Evolutionary conservation across 306 rosid genomes (phyloP).

Genomic region (Phaseolus lunatus): DNA sequence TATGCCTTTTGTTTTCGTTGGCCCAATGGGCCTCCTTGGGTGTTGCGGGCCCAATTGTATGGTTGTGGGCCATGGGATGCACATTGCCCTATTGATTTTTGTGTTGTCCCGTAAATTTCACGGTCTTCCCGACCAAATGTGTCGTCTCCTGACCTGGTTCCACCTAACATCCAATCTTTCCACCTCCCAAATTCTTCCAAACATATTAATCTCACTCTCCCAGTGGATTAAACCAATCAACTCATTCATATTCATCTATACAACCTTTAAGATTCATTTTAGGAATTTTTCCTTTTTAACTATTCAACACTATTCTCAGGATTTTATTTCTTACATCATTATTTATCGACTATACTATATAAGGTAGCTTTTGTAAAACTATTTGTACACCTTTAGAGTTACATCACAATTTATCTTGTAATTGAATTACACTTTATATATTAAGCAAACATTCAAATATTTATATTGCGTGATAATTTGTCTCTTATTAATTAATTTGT

Average conservation of each 20-base stretch:
- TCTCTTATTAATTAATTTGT: background rate
- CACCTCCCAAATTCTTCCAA: background rate
- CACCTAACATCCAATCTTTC: conserved; percentile 26
- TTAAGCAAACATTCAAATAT: background rate
- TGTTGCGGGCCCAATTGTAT: background rate
- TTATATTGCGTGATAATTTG: background rate
- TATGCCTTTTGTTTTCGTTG: background rate
- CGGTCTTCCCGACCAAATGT: conserved; percentile 26
- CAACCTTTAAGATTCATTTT: too few relatives aligned
- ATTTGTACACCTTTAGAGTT: too few relatives aligned
- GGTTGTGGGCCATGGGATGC: background rate
- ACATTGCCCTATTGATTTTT: background rate
- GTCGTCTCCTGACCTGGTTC: background rate
- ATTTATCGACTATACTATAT: too few relatives aligned
- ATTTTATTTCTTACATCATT: too few relatives aligned
- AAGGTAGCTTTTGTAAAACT: too few relatives aligned
- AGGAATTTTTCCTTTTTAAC: background rate
- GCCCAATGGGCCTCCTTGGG: conserved; percentile 43
- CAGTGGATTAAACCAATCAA: background rate
- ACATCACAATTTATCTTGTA: background rate
- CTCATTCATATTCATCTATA: too few relatives aligned
- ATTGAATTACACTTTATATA: background rate
- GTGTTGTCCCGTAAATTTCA: background rate
- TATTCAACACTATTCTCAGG: too few relatives aligned
- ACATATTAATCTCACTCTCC: background rate